Percentiles rank a stretch among this genome's conserved stretches.
Conservation (phyloP, 2,329 filamentous ascomycete genomes). For the Zymoseptoria pseudotritici region DNA sequence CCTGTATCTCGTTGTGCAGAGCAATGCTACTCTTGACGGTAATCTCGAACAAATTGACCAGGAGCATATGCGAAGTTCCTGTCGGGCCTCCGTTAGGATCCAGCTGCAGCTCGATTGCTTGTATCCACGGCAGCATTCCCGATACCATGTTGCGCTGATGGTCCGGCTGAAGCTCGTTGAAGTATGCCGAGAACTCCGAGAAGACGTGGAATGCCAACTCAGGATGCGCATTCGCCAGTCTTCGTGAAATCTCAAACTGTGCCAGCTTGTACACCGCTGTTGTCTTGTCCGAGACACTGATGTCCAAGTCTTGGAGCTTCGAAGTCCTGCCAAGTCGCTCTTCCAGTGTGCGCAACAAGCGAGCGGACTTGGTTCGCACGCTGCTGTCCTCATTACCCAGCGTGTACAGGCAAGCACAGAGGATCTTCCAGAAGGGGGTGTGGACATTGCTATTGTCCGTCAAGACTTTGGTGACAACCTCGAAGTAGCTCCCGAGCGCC, state of each 20-base stretch:
- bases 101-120: conserved; percentile 83
- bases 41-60: conserved; percentile 92
- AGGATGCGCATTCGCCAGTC: conserved; percentile 78
- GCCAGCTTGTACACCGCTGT: conserved; percentile 96
- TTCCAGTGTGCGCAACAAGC: conserved; percentile 72
- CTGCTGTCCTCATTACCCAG: conserved; percentile 86
- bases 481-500: conserved; percentile 89
- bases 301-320: conserved; percentile 93
- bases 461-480: conserved; percentile 81
- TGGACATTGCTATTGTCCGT: conserved; percentile 74
- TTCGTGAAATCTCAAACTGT: conserved; percentile 91
- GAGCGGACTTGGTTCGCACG: conserved; percentile 79
- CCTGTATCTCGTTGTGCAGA: conserved; percentile 93
- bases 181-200: conserved; percentile 89
- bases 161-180: conserved; percentile 74
- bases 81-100: conserved; percentile 89
- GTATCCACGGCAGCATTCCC: conserved; percentile 91
- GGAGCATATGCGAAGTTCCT: conserved; percentile 83
- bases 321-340: conserved; percentile 70
- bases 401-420: conserved; percentile 83
- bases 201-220: conserved; percentile 90
- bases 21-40: conserved; percentile 85
- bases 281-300: conserved; percentile 96
- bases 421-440: conserved; percentile 80
- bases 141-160: conserved; percentile 91